Base-by-base conservation (phyloP, 768 basidiomycete genomes). In the Mrakia blollopis region DNA sequence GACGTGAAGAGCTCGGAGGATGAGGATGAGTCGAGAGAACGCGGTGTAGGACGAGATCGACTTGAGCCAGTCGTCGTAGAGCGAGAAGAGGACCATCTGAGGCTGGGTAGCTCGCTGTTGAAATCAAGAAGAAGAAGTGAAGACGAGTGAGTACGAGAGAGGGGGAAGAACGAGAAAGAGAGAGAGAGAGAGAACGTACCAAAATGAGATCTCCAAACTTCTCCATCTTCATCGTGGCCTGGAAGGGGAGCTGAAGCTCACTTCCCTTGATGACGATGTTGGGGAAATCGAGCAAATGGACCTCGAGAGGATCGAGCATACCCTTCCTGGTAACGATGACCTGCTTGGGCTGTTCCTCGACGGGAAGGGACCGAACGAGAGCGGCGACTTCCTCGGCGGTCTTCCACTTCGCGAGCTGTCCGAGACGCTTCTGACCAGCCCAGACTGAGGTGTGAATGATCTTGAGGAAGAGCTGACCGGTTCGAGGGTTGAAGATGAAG, bases 221-320 rank as follows among this genome's bases (percentile, higher is more conserved):
- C 88, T 99, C 97, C 91, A 98, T 95, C 87, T 98, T 98, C 93
- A 99, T 94, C 81, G 94, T 96, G 23, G 97, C 96, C 72, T 76
- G 75, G 94, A 99, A 99, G 0, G 97, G 97, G 76, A 98, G 86
- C 81, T 99, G 97, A 68, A 99, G 86, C 83, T 99, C 97, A 80
- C 92, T 94, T 76, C 97, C 97, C 86, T 98, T 98, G 87, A 99
- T 99, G 84, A 99, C 97, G 80, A 99, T 99, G 85, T 99, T 99
- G 72, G 97, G 97, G 91, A 99, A 99, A 85, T 99, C 97, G 79
- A 99, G 90, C 83, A 98, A 88, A 83, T 98, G 97, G 77, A 98
- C 97, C 87, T 98, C 97, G 74, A 98, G 89, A 16, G 86, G 86
- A 80, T 86, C 94, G 85, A 98, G 89, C 97, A 99, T 98, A 86